Conservation (phyloP, 2,329 filamentous ascomycete species). For the Curvularia sp. region DNA sequence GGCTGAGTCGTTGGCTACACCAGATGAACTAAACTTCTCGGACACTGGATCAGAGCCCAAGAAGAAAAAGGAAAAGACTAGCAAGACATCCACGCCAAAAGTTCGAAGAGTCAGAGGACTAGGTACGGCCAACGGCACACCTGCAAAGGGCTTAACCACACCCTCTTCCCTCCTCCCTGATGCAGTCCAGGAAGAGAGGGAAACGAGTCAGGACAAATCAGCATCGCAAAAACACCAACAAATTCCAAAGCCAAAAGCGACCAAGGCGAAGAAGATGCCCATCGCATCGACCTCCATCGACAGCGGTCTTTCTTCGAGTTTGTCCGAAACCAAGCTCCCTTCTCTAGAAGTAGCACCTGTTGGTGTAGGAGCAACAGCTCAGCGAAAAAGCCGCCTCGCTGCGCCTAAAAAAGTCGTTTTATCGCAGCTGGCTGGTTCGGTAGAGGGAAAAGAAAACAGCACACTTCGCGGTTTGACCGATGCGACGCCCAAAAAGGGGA, state of each 20-base stretch:
- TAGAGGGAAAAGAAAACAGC: conserved; percentile 35
- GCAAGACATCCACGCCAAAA: conserved; percentile 43
- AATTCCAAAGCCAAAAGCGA: conserved; percentile 25
- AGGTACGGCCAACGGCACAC: conserved; percentile 48
- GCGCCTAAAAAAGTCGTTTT: conserved; percentile 46
- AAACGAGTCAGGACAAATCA: conserved; percentile 15
- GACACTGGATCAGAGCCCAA: conserved; percentile 33
- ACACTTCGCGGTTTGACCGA: conserved; percentile 16
- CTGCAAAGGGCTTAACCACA: conserved; percentile 46
- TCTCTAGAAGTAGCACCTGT: conserved; percentile 33
- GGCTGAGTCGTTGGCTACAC: conserved; percentile 41
- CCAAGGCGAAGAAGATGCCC: conserved; percentile 33
- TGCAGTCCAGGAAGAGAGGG: conserved; percentile 34
- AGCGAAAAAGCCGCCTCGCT: conserved; percentile 44
- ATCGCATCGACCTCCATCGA: conserved; percentile 21
- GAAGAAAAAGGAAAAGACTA: conserved; percentile 27
- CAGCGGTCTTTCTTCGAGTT: conserved; percentile 15
- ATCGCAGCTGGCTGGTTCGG: conserved; percentile 26
- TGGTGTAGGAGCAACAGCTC: conserved; percentile 22
- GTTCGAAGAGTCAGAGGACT: conserved; percentile 42
- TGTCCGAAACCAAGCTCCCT: conserved; percentile 25
- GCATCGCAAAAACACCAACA: conserved; percentile 21
- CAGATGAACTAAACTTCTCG: conserved; percentile 41
- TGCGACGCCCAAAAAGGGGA: conserved; percentile 42
- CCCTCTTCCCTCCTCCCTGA: conserved; percentile 42